Evolutionary conservation across 495 filamentous ascomycete genomes (phyloP).

Genomic region (Penicillium alfredii): DNA sequence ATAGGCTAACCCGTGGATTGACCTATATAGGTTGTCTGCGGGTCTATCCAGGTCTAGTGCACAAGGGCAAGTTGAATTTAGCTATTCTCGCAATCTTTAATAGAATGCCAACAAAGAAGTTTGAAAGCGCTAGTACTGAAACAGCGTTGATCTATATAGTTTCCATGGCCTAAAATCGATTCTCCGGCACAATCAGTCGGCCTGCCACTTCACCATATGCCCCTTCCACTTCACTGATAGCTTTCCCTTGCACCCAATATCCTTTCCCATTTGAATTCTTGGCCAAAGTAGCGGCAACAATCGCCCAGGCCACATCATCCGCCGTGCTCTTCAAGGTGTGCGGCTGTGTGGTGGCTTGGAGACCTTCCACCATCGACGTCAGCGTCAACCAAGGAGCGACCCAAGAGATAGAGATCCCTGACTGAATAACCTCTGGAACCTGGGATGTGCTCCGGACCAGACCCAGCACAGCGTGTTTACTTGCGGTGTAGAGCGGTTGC

Average conservation of each 20-base stretch:
- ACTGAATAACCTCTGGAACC: constrained; percentile 10
- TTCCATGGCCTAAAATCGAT: constrained; percentile 13
- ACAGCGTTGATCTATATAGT: no score
- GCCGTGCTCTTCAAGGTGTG: constrained; percentile 12
- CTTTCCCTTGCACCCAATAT: constrained; percentile 16
- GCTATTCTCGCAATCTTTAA: no score
- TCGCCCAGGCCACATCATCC: constrained; percentile 17
- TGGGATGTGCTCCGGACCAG: constrained; percentile 15
- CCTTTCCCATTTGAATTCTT: constrained; percentile 17
- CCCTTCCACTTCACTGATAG: constrained; percentile 19
- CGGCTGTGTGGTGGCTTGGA: constrained; percentile 2
- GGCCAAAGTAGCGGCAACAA: constrained; percentile 9
- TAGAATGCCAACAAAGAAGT: no score
- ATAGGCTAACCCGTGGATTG: no score
- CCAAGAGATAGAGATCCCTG: constrained; percentile 17
- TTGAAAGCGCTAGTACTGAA: no score
- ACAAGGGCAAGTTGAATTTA: no score
- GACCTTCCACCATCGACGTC: constrained; percentile 17
- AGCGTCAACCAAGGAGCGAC: constrained; percentile 18
- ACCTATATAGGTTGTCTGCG: no score
- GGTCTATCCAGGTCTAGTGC: no score
- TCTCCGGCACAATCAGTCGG: constrained; percentile 14
- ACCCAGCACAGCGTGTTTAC: constrained; percentile 18
- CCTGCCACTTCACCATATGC: constrained; percentile 15
- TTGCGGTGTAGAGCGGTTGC: constrained; percentile 18